phyloP scores from a whole-genome alignment of 371 early-diverging fungal species.

The Umbelopsis sp. region DNA sequence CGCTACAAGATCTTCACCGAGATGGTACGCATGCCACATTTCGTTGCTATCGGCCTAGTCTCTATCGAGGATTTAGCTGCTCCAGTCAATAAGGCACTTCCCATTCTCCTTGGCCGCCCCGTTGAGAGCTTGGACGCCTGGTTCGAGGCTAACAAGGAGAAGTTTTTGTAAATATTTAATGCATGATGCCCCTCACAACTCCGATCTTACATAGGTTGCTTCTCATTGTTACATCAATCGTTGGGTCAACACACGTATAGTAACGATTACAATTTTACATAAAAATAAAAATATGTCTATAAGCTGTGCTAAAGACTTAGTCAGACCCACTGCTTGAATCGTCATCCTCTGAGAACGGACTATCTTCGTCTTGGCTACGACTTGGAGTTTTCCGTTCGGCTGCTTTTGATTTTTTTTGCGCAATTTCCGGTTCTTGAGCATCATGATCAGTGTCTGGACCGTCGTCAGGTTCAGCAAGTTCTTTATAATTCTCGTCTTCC shows the following conservation, averaged over 20 bases:
- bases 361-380: background rate
- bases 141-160: slow-evolving; percentile 11
- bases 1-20: slow-evolving; percentile 22
- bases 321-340: background rate
- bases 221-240: too few relatives aligned
- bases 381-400: background rate
- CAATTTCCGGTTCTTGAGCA: background rate
- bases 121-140: slow-evolving; percentile 27
- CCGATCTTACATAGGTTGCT: too few relatives aligned
- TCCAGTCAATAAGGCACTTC: background rate
- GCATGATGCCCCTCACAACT: too few relatives aligned
- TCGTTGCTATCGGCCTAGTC: background rate
- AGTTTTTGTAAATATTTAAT: background rate
- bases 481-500: background rate
- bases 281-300: too few relatives aligned
- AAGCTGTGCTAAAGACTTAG: too few relatives aligned
- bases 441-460: background rate
- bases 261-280: too few relatives aligned
- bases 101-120: slow-evolving; percentile 23
- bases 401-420: background rate
- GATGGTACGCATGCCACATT: background rate
- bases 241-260: too few relatives aligned
- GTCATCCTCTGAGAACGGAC: background rate
- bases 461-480: too few relatives aligned
- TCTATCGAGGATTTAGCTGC: too few relatives aligned